Evolutionary conservation across 441 rosid species (phyloP).

Genomic region (Eugenia klotzschiana): DNA sequence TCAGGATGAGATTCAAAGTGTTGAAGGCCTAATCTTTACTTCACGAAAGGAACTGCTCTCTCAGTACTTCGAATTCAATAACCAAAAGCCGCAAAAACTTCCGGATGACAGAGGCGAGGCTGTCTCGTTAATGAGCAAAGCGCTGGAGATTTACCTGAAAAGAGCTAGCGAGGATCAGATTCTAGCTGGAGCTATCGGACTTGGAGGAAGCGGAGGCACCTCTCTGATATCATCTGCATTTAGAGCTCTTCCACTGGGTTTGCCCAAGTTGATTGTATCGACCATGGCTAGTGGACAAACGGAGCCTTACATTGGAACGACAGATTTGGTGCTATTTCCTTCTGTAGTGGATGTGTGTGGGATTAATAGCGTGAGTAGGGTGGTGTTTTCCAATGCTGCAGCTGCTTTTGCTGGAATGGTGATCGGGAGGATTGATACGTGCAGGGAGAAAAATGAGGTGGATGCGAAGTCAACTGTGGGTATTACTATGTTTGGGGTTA

Average conservation of each 20-base stretch:
- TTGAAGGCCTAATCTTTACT: slow-evolving; percentile 35
- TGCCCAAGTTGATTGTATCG: slow-evolving; percentile 74
- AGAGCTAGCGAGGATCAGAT: slow-evolving; percentile 18
- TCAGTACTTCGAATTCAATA: slow-evolving; percentile 13
- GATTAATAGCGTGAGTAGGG: slow-evolving; percentile 71
- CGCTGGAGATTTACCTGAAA: slow-evolving; percentile 40
- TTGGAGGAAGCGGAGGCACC: slow-evolving; percentile 91
- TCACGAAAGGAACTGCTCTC: slow-evolving; percentile 45
- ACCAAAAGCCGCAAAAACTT: slow-evolving; percentile 10
- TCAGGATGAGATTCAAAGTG: slow-evolving; percentile 14
- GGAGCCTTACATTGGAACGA: slow-evolving; percentile 59
- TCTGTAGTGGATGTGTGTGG: slow-evolving; percentile 87
- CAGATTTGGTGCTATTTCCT: slow-evolving; percentile 70
- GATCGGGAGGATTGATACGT: slow-evolving; percentile 28
- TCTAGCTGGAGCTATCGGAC: slow-evolving; percentile 58
- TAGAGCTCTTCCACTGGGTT: slow-evolving; percentile 54
- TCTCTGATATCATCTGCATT: slow-evolving; percentile 60
- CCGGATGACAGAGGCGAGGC: slow-evolving; percentile 66
- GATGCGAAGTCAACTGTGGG: slow-evolving; percentile 45
- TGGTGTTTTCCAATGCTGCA: slow-evolving; percentile 68
- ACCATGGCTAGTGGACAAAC: slow-evolving; percentile 86
- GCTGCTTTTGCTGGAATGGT: slow-evolving; percentile 93
- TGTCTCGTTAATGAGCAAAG: slow-evolving; percentile 50
- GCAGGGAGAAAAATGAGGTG: background rate
- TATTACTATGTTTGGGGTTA: slow-evolving; percentile 87